Evolutionary conservation across 345 rosid genomes (phyloP).

Genomic region (Euphorbia peplus): DNA sequence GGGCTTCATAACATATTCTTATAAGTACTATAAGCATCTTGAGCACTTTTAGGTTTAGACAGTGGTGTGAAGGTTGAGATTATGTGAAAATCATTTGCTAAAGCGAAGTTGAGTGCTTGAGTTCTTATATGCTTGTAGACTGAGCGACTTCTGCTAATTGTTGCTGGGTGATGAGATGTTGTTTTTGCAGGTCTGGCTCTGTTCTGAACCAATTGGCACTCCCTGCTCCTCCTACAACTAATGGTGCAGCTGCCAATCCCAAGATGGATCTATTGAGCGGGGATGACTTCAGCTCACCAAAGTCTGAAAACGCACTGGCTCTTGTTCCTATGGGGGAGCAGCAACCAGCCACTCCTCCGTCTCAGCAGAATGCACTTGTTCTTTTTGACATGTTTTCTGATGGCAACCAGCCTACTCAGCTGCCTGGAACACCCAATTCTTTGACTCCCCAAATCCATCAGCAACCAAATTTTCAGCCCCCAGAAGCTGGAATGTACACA

Average conservation of each 20-base stretch:
- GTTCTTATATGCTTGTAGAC: not conserved
- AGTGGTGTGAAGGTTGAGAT: not conserved
- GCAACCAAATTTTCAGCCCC: constrained; percentile 58
- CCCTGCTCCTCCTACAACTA: constrained; percentile 76
- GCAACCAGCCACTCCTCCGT: constrained; percentile 49
- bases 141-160: constrained; percentile 9
- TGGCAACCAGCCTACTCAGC: constrained; percentile 41
- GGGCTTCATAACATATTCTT: not conserved
- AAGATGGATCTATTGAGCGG: constrained; percentile 96
- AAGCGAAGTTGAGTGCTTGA: not conserved
- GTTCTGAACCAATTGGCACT: constrained; percentile 67
- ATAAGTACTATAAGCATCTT: not conserved
- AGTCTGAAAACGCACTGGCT: constrained; percentile 63
- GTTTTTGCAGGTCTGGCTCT: constrained; percentile 54
- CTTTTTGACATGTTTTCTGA: constrained; percentile 86
- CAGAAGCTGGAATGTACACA: constrained; percentile 51
- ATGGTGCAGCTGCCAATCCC: constrained; percentile 55
- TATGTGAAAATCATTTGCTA: not conserved
- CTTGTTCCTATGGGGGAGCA: constrained; percentile 76
- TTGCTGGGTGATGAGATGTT: constrained; percentile 4
- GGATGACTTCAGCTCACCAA: constrained; percentile 66
- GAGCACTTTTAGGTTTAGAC: not conserved
- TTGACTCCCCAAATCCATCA: constrained; percentile 58
- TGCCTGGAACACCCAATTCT: constrained; percentile 44
- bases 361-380: constrained; percentile 87